Conservation (phyloP, 108 stramenopile genomes). For the Mediolabrus comicus region DNA sequence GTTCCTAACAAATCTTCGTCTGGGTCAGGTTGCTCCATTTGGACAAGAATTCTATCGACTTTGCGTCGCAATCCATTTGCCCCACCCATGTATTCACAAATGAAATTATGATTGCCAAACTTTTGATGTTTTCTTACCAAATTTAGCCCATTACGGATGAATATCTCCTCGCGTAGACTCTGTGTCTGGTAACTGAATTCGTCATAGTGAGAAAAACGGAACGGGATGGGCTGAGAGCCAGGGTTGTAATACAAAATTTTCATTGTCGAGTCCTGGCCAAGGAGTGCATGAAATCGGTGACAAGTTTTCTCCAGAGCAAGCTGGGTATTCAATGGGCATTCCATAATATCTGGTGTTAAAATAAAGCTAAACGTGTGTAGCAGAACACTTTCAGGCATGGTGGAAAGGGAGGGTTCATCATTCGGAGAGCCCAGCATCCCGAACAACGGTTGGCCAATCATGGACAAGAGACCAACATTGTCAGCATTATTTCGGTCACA, state of each 20-base stretch:
- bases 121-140: neutral
- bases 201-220: too few species aligned
- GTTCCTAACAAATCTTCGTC: too few species aligned
- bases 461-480: too few species aligned
- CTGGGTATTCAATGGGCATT: neutral
- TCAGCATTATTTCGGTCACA: neutral
- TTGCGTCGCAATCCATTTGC: neutral
- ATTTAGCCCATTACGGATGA: neutral
- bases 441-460: too few species aligned
- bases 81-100: neutral
- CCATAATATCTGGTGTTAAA: neutral
- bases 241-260: neutral
- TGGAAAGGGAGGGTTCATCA: neutral
- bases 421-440: too few species aligned
- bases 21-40: neutral
- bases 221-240: too few species aligned
- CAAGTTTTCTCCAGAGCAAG: neutral
- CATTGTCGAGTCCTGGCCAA: neutral
- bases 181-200: neutral
- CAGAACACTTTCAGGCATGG: neutral
- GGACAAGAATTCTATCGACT: neutral
- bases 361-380: neutral
- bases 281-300: neutral
- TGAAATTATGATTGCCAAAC: neutral
- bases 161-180: neutral